Conservation (phyloP, 371 early-diverging fungal genomes). For the Mucor saturninus region DNA sequence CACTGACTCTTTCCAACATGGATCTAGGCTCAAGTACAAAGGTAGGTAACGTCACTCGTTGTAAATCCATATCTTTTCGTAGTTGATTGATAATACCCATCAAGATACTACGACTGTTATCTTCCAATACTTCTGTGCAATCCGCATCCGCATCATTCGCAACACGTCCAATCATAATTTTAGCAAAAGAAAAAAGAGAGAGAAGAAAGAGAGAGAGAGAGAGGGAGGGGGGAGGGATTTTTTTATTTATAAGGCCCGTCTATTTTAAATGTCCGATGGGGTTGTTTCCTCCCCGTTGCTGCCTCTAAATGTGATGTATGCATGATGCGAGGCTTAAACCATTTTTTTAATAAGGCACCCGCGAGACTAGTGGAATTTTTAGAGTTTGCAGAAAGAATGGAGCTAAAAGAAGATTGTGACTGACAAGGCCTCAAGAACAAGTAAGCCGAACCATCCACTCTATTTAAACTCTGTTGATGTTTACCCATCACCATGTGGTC, state of each 20-base stretch:
- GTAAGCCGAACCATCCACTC: not conserved
- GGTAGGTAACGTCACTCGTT: slow-evolving; percentile 89
- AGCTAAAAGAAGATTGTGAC: not conserved
- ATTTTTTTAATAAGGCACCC: slow-evolving; percentile 14
- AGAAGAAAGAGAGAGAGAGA: not conserved
- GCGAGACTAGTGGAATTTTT: slow-evolving; percentile 15
- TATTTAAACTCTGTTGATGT: no score
- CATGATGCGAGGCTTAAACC: slow-evolving; percentile 11
- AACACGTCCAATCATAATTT: slow-evolving; percentile 23
- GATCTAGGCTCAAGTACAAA: slow-evolving; percentile 96
- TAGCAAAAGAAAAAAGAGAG: slow-evolving; percentile 6
- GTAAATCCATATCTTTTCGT: slow-evolving; percentile 86
- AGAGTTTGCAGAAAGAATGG: slow-evolving; percentile 12
- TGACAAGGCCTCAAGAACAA: not conserved
- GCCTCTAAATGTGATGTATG: not conserved
- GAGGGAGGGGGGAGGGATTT: no score
- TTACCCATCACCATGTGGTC: slow-evolving; percentile 4
- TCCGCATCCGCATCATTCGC: slow-evolving; percentile 40
- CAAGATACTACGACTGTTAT: slow-evolving; percentile 83
- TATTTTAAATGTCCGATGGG: no score
- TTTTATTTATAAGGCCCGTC: no score
- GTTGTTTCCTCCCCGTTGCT: not conserved
- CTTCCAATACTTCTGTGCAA: slow-evolving; percentile 82
- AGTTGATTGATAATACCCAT: slow-evolving; percentile 86
- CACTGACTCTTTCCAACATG: slow-evolving; percentile 92